Evolutionary conservation across 2,329 filamentous ascomycete species (phyloP).

Genomic region (Beauveria brongniartii): DNA sequence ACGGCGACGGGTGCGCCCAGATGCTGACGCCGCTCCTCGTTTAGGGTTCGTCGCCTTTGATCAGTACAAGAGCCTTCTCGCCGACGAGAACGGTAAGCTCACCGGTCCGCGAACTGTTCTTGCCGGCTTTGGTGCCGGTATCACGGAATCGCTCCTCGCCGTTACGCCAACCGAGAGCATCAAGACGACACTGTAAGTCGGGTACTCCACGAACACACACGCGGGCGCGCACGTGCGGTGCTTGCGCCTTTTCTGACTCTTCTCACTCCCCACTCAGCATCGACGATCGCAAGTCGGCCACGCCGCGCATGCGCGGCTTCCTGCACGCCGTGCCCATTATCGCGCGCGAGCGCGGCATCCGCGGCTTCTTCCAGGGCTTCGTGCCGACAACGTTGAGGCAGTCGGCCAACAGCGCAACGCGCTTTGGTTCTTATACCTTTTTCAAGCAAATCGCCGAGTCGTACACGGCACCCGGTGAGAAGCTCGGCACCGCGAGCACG

Average conservation of each 20-base stretch:
- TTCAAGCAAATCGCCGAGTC: slow-evolving; percentile 86
- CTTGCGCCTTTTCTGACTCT: neutral
- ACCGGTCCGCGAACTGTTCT: slow-evolving; percentile 86
- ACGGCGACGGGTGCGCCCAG: neutral
- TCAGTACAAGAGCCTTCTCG: slow-evolving; percentile 77
- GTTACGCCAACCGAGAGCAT: slow-evolving; percentile 97
- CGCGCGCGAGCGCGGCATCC: slow-evolving; percentile 74
- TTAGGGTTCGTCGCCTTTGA: slow-evolving; percentile 91
- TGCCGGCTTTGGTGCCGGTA: slow-evolving; percentile 87
- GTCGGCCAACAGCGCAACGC: slow-evolving; percentile 85
- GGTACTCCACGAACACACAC: neutral
- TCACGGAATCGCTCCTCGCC: slow-evolving; percentile 86
- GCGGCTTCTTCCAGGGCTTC: slow-evolving; percentile 95
- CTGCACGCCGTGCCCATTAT: slow-evolving; percentile 85
- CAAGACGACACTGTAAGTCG: slow-evolving; percentile 75
- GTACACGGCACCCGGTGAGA: slow-evolving; percentile 90
- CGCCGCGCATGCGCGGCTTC: slow-evolving; percentile 85
- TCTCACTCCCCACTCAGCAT: slow-evolving; percentile 47
- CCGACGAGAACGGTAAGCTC: slow-evolving; percentile 78
- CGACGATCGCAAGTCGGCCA: slow-evolving; percentile 81
- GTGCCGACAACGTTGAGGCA: slow-evolving; percentile 91
- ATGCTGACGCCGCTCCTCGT: neutral
- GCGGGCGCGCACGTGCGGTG: too few relatives aligned
- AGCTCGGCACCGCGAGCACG: slow-evolving; percentile 77
- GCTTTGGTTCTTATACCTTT: slow-evolving; percentile 85